Evolutionary conservation across 345 rosid species (phyloP), one percentile per base, ranked within the genome.

Genomic region (Rhodamnia argentea): DNA sequence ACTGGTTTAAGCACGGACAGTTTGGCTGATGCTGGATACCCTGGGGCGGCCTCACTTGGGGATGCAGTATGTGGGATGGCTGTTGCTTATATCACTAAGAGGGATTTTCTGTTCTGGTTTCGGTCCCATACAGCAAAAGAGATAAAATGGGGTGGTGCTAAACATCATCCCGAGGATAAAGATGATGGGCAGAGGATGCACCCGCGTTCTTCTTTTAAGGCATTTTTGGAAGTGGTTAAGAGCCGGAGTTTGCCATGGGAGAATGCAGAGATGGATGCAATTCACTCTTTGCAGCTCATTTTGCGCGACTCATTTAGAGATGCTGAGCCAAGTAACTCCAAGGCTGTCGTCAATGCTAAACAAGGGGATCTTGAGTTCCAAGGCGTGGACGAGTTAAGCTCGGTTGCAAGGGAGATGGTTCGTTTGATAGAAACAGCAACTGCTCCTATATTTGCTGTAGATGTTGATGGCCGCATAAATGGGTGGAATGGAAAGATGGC

Each of bases 341-440:
- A 94, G 92, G 94, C 92, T 52, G 90, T 91, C 70, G 89, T 90
- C 76, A 89, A 84, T 89, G 87, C 95, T 50, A 93, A 90, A 83
- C 82, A 83, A 86, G 92, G 90, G 87, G 95, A 88, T 87, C 87
- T 94, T 85, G 92, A 93, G 86, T 90, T 94, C 86, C 97, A 95
- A 90, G 98, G 96, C 42, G 70, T 95, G 83, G 97, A 98, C 83
- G 99, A 96, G 89, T 94, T 98, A 88, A 95, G 97, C 87, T 94
- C 98, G 37, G 99, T 96, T 84, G 99, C 99, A 15, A 94, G 99
- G 88, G 99, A 96, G 93, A 98, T 98, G 99, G 99, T 98, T 86
- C 96, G 99, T 89, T 90, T 98, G 86, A 98, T 98, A 70, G 99
- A 98, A 89, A 96, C 99, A 12, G 99, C 99, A 42, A 94, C 99